Evolutionary conservation across 2,329 filamentous ascomycete species (phyloP).

Genomic region (Cladosporium halotolerans): DNA sequence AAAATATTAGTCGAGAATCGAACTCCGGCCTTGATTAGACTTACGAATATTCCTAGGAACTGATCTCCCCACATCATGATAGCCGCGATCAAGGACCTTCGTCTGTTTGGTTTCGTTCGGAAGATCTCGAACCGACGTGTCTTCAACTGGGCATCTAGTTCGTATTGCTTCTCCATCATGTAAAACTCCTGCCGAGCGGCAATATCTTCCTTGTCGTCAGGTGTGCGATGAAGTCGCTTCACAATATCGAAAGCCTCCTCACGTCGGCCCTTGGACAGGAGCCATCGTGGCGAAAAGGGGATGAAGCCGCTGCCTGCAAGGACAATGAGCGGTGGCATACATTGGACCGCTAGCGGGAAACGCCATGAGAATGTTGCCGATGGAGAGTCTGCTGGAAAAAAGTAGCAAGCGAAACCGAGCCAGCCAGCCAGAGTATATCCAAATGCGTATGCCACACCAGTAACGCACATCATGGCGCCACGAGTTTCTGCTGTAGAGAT

Average conservation of each 20-base stretch:
- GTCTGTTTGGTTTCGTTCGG: constrained; percentile 35
- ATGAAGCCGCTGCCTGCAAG: constrained; percentile 35
- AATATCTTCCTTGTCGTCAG: constrained; percentile 34
- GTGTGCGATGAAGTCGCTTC: constrained; percentile 38
- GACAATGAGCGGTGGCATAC: constrained; percentile 35
- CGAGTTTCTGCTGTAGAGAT: constrained; percentile 35
- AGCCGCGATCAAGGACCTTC: constrained; percentile 35
- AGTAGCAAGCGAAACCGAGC: constrained; percentile 38
- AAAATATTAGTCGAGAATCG: background rate
- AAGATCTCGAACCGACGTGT: constrained; percentile 37
- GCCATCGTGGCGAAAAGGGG: constrained; percentile 40
- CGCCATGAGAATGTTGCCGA: constrained; percentile 39
- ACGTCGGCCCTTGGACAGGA: constrained; percentile 37
- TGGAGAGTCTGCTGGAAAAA: constrained; percentile 28
- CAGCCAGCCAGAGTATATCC: constrained; percentile 37
- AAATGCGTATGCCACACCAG: constrained; percentile 38
- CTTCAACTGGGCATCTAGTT: constrained; percentile 33
- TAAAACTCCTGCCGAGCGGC: constrained; percentile 37
- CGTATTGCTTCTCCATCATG: constrained; percentile 40
- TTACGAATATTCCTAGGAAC: constrained; percentile 21
- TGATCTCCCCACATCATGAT: constrained; percentile 33
- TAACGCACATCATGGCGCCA: constrained; percentile 37
- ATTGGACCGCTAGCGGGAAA: constrained; percentile 41
- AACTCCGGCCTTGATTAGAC: constrained; percentile 30
- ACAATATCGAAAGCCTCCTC: constrained; percentile 38